These are phyloP conservation scores for Schizopora paradoxa DNA, from an alignment of 1,284 basidiomycete species.

Conservation along the genomic window DNA sequence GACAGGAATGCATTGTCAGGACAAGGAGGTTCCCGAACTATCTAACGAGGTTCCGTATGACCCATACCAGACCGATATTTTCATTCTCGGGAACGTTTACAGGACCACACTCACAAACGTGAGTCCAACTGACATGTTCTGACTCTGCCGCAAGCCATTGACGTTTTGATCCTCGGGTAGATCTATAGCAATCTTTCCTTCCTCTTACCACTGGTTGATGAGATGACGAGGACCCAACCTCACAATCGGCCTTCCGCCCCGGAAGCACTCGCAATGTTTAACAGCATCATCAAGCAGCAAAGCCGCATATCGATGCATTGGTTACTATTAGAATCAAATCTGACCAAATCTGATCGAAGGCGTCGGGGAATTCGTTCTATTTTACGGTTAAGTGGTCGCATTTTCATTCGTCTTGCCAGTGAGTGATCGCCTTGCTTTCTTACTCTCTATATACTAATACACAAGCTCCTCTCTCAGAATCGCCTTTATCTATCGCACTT, in stretches of 20 bases:
- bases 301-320: neutral
- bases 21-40: conserved; percentile 2
- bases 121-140: neutral
- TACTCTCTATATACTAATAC: no score
- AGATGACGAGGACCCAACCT: conserved; percentile 10
- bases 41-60: neutral
- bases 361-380: no score
- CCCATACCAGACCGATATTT: neutral
- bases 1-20: neutral
- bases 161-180: no score
- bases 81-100: neutral
- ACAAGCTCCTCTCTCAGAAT: no score
- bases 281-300: neutral
- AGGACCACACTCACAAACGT: neutral
- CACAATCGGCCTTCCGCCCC: neutral
- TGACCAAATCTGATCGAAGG: no score
- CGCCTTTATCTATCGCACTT: no score
- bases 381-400: no score
- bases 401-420: no score
- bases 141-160: no score
- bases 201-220: conserved; percentile 8
- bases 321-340: no score
- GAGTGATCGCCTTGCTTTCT: no score
- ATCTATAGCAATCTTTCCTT: conserved; percentile 14
- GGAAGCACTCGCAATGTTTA: conserved; percentile 2